Evolutionary conservation across 768 basidiomycete species (phyloP).

Genomic region (Xerocomellus chrysenteron): DNA sequence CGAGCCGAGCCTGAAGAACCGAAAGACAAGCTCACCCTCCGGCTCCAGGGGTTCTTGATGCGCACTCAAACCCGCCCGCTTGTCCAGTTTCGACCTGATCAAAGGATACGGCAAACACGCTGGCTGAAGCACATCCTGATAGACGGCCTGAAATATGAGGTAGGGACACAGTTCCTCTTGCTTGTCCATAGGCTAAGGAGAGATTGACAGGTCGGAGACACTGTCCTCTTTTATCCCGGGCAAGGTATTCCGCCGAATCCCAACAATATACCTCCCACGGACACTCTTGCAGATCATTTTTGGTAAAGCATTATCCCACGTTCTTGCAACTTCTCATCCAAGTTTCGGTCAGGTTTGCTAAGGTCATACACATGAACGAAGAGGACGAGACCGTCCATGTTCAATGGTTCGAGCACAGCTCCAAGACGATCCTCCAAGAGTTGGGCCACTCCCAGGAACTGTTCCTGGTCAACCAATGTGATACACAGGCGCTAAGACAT

Average conservation of each 20-base stretch:
- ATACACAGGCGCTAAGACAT: slow-evolving; percentile 35
- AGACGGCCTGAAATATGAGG: slow-evolving; percentile 44
- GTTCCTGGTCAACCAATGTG: slow-evolving; percentile 59
- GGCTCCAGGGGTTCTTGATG: slow-evolving; percentile 24
- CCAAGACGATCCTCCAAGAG: slow-evolving; percentile 58
- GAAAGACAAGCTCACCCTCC: slow-evolving; percentile 8
- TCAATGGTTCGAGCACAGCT: slow-evolving; percentile 75
- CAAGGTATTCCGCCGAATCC: slow-evolving; percentile 35
- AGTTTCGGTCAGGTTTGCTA: slow-evolving; percentile 56
- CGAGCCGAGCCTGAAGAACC: slow-evolving; percentile 12
- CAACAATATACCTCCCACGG: slow-evolving; percentile 36
- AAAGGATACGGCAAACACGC: slow-evolving; percentile 36
- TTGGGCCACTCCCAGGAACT: slow-evolving; percentile 64
- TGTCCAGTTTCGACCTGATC: slow-evolving; percentile 25
- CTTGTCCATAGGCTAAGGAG: neutral
- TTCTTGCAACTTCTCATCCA: neutral
- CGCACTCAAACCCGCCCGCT: slow-evolving; percentile 15
- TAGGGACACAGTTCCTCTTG: slow-evolving; percentile 21
- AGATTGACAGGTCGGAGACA: slow-evolving; percentile 57
- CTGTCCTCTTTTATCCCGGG: slow-evolving; percentile 51
- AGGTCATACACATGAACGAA: slow-evolving; percentile 53
- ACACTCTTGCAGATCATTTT: slow-evolving; percentile 56
- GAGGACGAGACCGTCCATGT: slow-evolving; percentile 51
- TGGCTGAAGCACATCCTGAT: slow-evolving; percentile 43
- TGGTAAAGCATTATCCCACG: slow-evolving; percentile 43